A percentile compares a stretch with the other conserved stretches of the same genome.
These are phyloP conservation scores for Monosporascus sp. DNA, from an alignment of 2,329 filamentous ascomycete genomes.

Conservation along the genomic window DNA sequence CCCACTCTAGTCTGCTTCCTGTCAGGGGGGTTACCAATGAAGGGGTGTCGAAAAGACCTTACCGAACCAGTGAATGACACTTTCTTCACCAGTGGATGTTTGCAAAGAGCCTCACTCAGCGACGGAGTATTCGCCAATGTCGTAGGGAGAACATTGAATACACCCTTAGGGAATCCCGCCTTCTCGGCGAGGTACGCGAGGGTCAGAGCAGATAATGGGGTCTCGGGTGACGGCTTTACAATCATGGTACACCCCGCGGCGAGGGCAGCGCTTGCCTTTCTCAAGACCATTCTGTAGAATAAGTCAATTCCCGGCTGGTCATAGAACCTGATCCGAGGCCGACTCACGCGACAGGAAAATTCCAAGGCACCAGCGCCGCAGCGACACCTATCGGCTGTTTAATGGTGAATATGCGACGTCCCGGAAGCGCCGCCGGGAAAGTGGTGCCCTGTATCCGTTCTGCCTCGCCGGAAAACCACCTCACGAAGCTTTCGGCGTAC, in stretches of 20 bases:
- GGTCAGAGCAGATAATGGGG: constrained; percentile 51
- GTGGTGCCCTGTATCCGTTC: constrained; percentile 53
- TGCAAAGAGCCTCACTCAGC: constrained; percentile 42
- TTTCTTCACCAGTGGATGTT: constrained; percentile 48
- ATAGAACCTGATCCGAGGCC: neutral
- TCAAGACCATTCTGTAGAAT: constrained; percentile 48
- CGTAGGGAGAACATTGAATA: constrained; percentile 50
- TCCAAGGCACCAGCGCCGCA: constrained; percentile 65
- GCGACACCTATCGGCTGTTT: constrained; percentile 71
- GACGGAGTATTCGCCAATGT: constrained; percentile 39
- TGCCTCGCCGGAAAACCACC: constrained; percentile 53
- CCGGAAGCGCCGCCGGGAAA: constrained; percentile 54
- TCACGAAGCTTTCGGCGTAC: constrained; percentile 48
- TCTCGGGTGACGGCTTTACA: constrained; percentile 66
- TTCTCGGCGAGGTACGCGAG: constrained; percentile 53
- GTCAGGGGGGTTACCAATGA: constrained; percentile 2
- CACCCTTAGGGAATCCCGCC: constrained; percentile 72
- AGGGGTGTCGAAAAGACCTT: constrained; percentile 1
- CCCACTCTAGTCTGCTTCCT: constrained; percentile 57
- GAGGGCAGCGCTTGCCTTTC: constrained; percentile 63
- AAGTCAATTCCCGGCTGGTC: neutral
- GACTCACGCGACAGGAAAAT: constrained; percentile 58
- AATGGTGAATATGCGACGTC: constrained; percentile 63
- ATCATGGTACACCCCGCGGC: constrained; percentile 73
- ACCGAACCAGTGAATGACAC: constrained; percentile 67